Conservation (phyloP, 495 filamentous ascomycete species). For the Gamarada debralockiae region DNA sequence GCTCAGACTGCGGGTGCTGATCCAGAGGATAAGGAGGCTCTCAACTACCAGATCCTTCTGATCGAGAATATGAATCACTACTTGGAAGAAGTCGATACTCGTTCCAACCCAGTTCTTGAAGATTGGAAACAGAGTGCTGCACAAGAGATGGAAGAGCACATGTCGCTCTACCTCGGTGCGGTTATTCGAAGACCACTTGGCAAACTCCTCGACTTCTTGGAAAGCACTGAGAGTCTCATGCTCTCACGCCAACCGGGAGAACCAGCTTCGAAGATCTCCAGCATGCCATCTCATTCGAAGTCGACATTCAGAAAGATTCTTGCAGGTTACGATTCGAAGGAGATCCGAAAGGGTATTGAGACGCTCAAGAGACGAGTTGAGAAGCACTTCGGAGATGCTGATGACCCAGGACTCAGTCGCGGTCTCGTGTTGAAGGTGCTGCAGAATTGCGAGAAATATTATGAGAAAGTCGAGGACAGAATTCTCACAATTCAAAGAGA, state of each 20-base stretch:
- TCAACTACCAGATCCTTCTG: constrained; percentile 94
- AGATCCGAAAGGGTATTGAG: constrained; percentile 81
- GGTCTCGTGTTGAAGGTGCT: constrained; percentile 73
- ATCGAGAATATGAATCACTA: constrained; percentile 99
- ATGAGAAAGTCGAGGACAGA: constrained; percentile 68
- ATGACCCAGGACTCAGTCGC: constrained; percentile 61
- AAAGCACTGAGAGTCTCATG: constrained; percentile 73
- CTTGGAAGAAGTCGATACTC: constrained; percentile 82
- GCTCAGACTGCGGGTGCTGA: constrained; percentile 56
- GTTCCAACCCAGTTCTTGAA: constrained; percentile 66
- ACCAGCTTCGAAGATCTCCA: constrained; percentile 48
- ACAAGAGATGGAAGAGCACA: constrained; percentile 80
- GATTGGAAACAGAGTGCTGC: constrained; percentile 75
- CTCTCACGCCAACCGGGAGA: constrained; percentile 37
- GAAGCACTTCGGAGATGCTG: constrained; percentile 91
- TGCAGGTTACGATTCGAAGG: constrained; percentile 71
- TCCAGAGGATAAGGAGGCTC: constrained; percentile 87
- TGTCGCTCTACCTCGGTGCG: constrained; percentile 78
- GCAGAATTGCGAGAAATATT: constrained; percentile 76
- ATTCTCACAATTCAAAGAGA: constrained; percentile 58
- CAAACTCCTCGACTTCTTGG: constrained; percentile 84
- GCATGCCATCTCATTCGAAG: constrained; percentile 74
- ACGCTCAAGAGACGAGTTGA: constrained; percentile 84
- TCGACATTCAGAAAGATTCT: constrained; percentile 80
- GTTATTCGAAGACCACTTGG: constrained; percentile 88